Evolutionary conservation across 2,329 filamentous ascomycete genomes (phyloP), one percentile per base, ranked within the genome.

Genomic region (Emmonsiellopsis sp.): DNA sequence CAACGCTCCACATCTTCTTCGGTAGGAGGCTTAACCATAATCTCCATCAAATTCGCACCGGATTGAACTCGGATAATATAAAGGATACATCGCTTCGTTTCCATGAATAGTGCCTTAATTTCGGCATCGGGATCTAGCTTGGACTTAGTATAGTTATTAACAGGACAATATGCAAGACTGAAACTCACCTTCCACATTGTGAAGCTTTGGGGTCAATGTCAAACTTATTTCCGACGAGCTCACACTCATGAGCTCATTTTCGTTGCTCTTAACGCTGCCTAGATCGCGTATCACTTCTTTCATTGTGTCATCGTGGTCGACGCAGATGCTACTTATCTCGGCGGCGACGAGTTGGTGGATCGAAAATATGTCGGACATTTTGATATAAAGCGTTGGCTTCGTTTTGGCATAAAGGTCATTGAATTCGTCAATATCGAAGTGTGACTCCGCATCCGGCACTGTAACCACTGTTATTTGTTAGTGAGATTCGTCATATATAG

Each of bases 391-490:
- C 0, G 92, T 97, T 6, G 93, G 93, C 71, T 95, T 95, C 59
- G 90, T 93, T 69, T 94, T 91, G 54, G 92, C 88, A 67, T 97
- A 97, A 6, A 98, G 79, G 65, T 98, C 93, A 67, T 96, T 97
- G 80, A 93, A 98, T 68, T 97, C 93, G 67, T 98, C 93, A 67
- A 98, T 96, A 69, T 97, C 91, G 66, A 97, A 98, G 26, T 93
- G 93, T 51, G 83, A 80, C 70, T 98, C 93, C 0, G 89, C 88
- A 62, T 93, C 86, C 11, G 87, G 84, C 10, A 97, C 87, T 10
- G 86, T 82, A 60, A 98, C 89, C 56, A 97, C 78, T 79, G 58
- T 42, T 51, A 52, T 44, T 16, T 38, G 62, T 78, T 67, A 76
- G 72, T 51, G 57, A 26, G 16, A 15, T 47, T 41, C 15, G 16